phyloP scores from a whole-genome alignment of 164 flowering plant genomes.

The Houttuynia cordata region DNA sequence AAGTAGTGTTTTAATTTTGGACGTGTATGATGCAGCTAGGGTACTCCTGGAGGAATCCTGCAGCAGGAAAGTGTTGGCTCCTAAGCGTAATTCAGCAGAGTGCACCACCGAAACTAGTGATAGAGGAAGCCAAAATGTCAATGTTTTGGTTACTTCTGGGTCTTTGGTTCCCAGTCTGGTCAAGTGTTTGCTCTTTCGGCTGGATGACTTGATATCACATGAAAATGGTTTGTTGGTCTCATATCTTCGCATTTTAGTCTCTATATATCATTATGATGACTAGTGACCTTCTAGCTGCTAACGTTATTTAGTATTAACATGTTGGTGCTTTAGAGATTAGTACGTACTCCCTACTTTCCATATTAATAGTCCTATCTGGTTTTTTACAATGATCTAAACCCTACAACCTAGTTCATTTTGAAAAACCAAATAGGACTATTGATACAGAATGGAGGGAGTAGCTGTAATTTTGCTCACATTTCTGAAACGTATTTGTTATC shows the following conservation, averaged over 20 bases:
- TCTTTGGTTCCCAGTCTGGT: conserved; percentile 87
- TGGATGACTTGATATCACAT: conserved; percentile 45
- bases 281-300: no score
- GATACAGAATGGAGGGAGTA: no score
- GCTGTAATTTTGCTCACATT: neutral
- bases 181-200: conserved; percentile 80
- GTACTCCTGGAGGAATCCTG: conserved; percentile 63
- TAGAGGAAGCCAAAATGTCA: conserved; percentile 30
- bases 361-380: neutral
- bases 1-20: neutral
- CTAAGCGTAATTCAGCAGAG: conserved; percentile 14
- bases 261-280: no score
- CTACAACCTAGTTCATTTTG: no score
- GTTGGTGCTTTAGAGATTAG: no score
- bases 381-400: no score
- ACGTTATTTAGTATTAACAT: no score
- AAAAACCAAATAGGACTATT: no score
- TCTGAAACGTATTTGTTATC: conserved; percentile 9
- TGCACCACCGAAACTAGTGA: conserved; percentile 9
- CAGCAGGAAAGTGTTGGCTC: conserved; percentile 16
- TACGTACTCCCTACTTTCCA: conserved; percentile 9
- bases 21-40: conserved; percentile 41
- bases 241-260: no score
- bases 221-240: conserved; percentile 42
- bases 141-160: conserved; percentile 86